Base-by-base conservation (phyloP, 257 asterid genomes). In the Solanum sejunctum region DNA sequence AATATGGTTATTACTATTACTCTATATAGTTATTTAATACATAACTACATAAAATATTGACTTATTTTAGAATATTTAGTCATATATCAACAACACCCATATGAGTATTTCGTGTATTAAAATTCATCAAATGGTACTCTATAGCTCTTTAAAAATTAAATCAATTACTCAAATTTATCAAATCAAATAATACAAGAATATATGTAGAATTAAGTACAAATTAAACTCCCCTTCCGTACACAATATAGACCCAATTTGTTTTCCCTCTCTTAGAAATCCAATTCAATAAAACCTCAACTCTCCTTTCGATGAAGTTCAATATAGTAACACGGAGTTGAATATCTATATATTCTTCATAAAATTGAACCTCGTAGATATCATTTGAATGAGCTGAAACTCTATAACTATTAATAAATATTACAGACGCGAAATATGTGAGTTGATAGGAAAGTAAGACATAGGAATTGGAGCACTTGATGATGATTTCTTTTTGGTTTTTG, bases 401-500 rank as follows among this genome's bases (percentile, higher is more conserved):
- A 32, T 32, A 32, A 32, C 36, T 32, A 32, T 32, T 32, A 32
- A 32, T 32, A 32, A 32, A 32, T 32, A 32, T 3, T 32, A 89
- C 17, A 91, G 49, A 10, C 87, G 87, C 47, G 87, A 89, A 12
- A 86, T 58, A 8, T 80, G 89, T 10, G 92, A 89, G 85, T 87
- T 87, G 20, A 64, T 58, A 12, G 92, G 91, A 87, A 89, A 87
- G 51, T 83, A 81, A 72, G 91, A 84, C 70, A 84, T 87, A 32
- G 71, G 0, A 56, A 89, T 84, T 13, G 93, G 91, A 72, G 84
- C 72, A 4, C 36, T 15, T 23, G 86, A 80, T 23, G 71, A 36
- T 47, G 85, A 80, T 26, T 11, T 39, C 21, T 43, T 61, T 39
- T 17, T 58, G n/a, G 43, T 52, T 16, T 23, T 75, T 47, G 15